Evolutionary conservation across 495 filamentous ascomycete genomes (phyloP), one percentile per base, ranked within the genome.

Genomic region (Penicillium canescens): DNA sequence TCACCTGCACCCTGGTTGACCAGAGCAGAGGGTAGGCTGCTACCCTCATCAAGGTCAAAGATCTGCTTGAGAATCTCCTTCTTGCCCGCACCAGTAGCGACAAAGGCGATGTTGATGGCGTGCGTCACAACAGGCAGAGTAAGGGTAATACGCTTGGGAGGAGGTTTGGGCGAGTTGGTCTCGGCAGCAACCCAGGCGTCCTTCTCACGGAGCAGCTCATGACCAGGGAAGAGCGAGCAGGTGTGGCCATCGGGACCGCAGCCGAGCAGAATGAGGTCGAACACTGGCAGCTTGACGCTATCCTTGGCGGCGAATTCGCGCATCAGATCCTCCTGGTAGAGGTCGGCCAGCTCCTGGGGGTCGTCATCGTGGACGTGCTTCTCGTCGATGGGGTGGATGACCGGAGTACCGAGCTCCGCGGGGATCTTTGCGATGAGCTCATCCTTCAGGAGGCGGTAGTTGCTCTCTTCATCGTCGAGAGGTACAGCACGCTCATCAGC

Each of bases 241-340:
- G 94, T 97, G 72, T 98, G 94, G 35, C 94, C 94, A 67, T 98
- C 94, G 13, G 93, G 94, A 3, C 94, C 94, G 60, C 88, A 93
- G 52, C 94, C 94, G 40, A 98, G 84, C 14, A 98, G 81, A 18
- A 98, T 78, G 23, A 98, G 79, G 65, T 98, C 94, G 65, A 98
- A 98, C 56, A 96, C 87, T 51, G 94, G 94, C 26, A 96, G 75
- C 75, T 90, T 89, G 70, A 96, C 88, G 62, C 86, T 87, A 70
- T 96, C 88, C 71, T 91, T 86, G 59, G 86, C 82, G 26, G 92
- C 89, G 61, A 96, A 94, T 41, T 83, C 86, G 46, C 71, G 75
- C 62, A 97, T 92, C 38, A 98, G 80, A n/a, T 77, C 74, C 67
- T 96, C 84, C 77, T 97, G 92, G 72, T 98, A 98, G 60, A 86